phyloP scores from a whole-genome alignment of 2,329 filamentous ascomycete genomes.

The Thelonectria blattea region DNA sequence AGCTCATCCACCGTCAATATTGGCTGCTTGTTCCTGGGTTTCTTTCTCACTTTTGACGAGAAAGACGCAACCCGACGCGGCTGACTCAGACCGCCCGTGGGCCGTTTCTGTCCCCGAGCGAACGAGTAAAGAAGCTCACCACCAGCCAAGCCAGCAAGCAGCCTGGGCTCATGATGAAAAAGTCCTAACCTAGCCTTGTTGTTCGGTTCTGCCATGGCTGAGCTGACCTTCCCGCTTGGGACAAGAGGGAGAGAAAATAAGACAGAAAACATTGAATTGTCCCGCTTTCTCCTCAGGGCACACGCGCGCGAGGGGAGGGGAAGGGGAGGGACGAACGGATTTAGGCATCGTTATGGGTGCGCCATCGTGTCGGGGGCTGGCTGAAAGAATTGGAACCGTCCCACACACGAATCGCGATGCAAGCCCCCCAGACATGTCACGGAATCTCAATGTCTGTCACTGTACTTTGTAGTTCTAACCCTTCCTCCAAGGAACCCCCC shows the following conservation, averaged over 20 bases:
- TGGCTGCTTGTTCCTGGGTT: background rate
- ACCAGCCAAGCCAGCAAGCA: background rate
- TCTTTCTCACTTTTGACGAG: constrained; percentile 2
- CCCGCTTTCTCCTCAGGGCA: background rate
- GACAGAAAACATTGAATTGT: background rate
- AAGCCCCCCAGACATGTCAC: constrained; percentile 4
- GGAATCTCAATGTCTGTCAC: background rate
- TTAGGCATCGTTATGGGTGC: constrained; percentile 8
- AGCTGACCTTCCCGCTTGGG: constrained; percentile 16
- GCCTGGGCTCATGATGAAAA: background rate
- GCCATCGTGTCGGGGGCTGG: constrained; percentile 8
- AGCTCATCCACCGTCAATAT: constrained; percentile 19
- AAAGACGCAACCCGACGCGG: constrained; percentile 1
- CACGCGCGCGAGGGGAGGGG: background rate
- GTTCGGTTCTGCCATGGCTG: constrained; percentile 12
- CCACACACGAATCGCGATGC: constrained; percentile 11
- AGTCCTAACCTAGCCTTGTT: background rate
- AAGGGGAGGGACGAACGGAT: background rate
- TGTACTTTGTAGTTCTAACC: background rate
- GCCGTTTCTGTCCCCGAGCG: background rate
- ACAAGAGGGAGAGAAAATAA: background rate
- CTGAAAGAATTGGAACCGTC: constrained; percentile 8
- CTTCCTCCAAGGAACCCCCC: background rate
- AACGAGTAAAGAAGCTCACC: background rate
- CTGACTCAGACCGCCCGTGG: constrained; percentile 21